phyloP scores from a whole-genome alignment of 768 basidiomycete species.

The Kwoniella dejecticola region DNA sequence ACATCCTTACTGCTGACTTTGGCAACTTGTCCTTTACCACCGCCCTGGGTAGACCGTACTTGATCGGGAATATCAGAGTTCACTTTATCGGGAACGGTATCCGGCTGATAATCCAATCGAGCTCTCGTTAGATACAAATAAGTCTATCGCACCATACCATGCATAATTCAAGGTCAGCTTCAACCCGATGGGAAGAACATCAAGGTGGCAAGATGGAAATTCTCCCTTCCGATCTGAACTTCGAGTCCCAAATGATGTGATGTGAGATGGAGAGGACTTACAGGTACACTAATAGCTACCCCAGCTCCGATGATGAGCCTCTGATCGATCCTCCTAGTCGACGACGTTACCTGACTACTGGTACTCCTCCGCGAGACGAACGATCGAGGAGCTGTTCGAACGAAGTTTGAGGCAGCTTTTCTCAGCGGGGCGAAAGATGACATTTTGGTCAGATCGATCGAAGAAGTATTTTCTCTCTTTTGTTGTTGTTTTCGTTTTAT shows the following conservation, averaged over 20 bases:
- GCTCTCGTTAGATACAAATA: constrained; percentile 31
- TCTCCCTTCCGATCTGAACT: no score
- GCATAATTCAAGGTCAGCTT: no score
- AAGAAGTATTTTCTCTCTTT: no score
- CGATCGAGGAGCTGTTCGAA: neutral
- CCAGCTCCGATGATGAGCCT: constrained; percentile 12
- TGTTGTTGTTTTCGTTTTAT: no score
- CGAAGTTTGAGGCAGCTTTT: neutral
- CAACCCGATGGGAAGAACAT: no score
- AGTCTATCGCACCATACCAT: no score
- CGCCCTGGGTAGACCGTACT: constrained; percentile 8
- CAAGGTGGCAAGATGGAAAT: neutral
- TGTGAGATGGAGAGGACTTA: constrained; percentile 1
- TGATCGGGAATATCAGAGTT: constrained; percentile 21
- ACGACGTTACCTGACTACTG: neutral
- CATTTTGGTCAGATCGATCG: neutral
- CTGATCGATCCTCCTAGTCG: constrained; percentile 4
- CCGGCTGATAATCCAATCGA: constrained; percentile 29
- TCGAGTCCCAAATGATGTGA: no score
- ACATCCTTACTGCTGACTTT: constrained; percentile 36
- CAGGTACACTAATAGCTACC: constrained; percentile 23
- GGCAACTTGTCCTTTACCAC: neutral
- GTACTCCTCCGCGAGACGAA: neutral
- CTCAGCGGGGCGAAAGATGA: neutral
- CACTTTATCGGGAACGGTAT: constrained; percentile 18